Conservation (phyloP, 257 asterid species). For the Solanum raphanifolium region DNA sequence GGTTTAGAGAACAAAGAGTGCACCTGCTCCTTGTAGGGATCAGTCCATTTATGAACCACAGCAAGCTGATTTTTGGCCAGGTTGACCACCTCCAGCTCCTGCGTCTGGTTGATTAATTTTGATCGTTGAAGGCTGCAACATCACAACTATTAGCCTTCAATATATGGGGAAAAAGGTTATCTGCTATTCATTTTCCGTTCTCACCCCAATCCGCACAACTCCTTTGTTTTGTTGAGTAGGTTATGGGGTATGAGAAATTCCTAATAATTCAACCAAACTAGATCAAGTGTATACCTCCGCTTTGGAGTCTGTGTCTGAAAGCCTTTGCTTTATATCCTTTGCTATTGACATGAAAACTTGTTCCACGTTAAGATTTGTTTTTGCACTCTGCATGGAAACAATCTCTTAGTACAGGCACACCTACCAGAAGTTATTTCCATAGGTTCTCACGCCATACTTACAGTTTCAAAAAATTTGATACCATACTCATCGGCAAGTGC, state of each 20-base stretch:
- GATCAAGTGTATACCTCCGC: conserved; percentile 14
- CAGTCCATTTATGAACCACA: conserved; percentile 7
- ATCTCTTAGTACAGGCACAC: neutral
- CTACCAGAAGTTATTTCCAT: neutral
- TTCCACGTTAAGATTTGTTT: conserved; percentile 37
- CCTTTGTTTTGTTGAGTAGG: neutral
- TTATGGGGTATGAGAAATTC: neutral
- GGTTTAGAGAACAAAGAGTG: neutral
- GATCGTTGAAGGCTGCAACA: conserved; percentile 7
- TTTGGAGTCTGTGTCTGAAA: conserved; percentile 22
- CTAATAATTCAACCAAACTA: neutral
- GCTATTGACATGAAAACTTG: conserved; percentile 39
- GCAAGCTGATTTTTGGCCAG: conserved; percentile 5
- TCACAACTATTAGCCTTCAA: neutral
- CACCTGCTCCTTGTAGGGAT: neutral
- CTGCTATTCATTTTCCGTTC: neutral
- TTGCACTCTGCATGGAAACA: conserved; percentile 27
- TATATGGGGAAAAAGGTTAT: neutral
- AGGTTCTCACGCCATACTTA: conserved; percentile 5
- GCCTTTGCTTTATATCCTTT: conserved; percentile 39
- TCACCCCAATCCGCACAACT: neutral
- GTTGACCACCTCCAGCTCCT: conserved; percentile 4
- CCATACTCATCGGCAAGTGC: conserved; percentile 43
- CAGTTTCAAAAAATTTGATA: conserved; percentile 36
- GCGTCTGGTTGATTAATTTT: conserved; percentile 1